A percentile compares a stretch with the other conserved stretches of the same genome.
Evolutionary conservation across 2,329 filamentous ascomycete genomes (phyloP).

Genomic region (Fusarium stilboides): DNA sequence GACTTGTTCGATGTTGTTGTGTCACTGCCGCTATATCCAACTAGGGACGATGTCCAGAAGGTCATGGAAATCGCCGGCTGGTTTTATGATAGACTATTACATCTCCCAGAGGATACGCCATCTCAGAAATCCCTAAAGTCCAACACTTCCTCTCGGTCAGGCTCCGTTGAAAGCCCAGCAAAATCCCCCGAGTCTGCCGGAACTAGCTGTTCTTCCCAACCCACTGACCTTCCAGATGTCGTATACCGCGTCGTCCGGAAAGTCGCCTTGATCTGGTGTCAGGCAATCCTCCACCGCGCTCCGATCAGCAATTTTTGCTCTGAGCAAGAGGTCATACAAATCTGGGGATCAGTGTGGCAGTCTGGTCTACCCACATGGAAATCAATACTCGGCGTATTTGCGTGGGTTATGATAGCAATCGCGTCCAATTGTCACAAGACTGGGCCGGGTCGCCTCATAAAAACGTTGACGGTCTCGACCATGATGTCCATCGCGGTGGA

Average conservation of each 20-base stretch:
- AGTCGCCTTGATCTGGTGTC: conserved; percentile 64
- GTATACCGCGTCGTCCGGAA: conserved; percentile 65
- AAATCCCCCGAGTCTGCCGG: conserved; percentile 33
- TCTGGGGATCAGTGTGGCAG: conserved; percentile 66
- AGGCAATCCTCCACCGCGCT: conserved; percentile 60
- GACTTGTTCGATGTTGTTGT: conserved; percentile 62
- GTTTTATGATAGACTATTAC: conserved; percentile 58
- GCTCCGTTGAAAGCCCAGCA: conserved; percentile 29
- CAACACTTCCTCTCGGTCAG: conserved; percentile 25
- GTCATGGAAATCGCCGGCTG: conserved; percentile 58
- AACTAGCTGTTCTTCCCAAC: conserved; percentile 36
- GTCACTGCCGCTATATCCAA: conserved; percentile 55
- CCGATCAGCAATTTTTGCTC: conserved; percentile 61
- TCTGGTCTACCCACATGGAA: conserved; percentile 64
- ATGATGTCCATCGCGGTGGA: conserved; percentile 64
- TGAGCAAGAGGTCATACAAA: conserved; percentile 56
- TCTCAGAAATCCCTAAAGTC: conserved; percentile 26
- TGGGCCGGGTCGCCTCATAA: conserved; percentile 62
- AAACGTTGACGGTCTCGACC: conserved; percentile 61
- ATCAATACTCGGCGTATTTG: conserved; percentile 63
- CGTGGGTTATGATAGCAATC: conserved; percentile 64
- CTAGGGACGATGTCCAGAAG: conserved; percentile 56
- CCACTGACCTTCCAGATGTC: conserved; percentile 55
- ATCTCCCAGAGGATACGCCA: conserved; percentile 51
- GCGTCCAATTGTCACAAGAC: conserved; percentile 58